Evolutionary conservation across 441 rosid genomes (phyloP), one percentile per base, ranked within the genome.

Genomic region (Theobroma grandiflorum): DNA sequence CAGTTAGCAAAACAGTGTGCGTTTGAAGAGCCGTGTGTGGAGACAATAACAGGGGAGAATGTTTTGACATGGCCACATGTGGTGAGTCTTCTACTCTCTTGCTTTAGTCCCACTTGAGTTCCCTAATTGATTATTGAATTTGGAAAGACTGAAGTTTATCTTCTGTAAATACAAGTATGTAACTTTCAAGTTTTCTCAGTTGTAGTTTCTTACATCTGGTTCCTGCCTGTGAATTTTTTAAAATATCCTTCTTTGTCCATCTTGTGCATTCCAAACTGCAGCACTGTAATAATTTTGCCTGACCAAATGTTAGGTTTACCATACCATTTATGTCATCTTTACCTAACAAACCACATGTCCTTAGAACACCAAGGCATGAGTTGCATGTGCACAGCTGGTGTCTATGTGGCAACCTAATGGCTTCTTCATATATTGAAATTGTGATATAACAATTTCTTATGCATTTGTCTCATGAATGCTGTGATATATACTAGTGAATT

Each of bases 11-110:
- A 92, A 88, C 98, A 92, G 81, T 92, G 98, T 83, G 99, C 98
- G 11, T 96, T 95, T 84, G 98, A 96, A 84, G 99, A 95, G 85
- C 99, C 98, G 50, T 90, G 92, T 53, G 97, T 95, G 82, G 99
- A 96, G 88, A 95, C 98, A 77, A 91, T 96, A 84, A 76, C 89
- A 9, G 98, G 97, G 43, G 97, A 96, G 77, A 96, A 92, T 70
- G 93, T 96, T 78, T 85, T 96, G 90, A 91, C 99, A n/a, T 91
- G 98, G 98, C 98, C 98, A n/a, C 94, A 92, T 87, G 91, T 90
- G 95, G 99, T 96, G 84, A 88, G 91, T 82, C 79, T 79, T 84
- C 61, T 72, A 78, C 22, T 8, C 55, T 42, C 63, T 72, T 37
- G 35, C 63, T 53, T 37, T 53, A 53, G 22, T 18, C 33, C 49